Evolutionary conservation across 345 rosid species (phyloP).

Genomic region (Euclidium syriacum): DNA sequence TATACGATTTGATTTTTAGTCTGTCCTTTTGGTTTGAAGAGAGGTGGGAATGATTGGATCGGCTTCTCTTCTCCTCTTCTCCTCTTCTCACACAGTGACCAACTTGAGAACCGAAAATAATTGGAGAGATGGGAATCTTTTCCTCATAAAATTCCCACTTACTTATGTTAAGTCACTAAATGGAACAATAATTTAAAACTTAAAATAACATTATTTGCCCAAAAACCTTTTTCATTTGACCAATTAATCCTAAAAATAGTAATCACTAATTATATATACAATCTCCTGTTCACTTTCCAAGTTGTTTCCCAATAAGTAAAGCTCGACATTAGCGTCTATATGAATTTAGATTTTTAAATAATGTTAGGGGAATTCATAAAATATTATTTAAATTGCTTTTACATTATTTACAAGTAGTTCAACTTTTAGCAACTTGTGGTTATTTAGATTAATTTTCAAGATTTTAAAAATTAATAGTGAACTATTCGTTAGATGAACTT

Average conservation of each 20-base stretch:
- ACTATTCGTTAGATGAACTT: not conserved
- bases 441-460: not conserved
- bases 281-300: not conserved
- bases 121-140: conserved; percentile 16
- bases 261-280: conserved; percentile 5
- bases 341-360: not conserved
- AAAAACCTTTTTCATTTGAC: conserved; percentile 14
- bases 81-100: conserved; percentile 6
- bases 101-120: conserved; percentile 7
- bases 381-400: not conserved
- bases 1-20: conserved; percentile 16
- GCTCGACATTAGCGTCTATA: conserved; percentile 5
- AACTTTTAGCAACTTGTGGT: not conserved
- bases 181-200: conserved; percentile 14
- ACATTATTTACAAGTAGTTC: not conserved
- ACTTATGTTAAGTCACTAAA: conserved; percentile 12
- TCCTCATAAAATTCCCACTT: conserved; percentile 20
- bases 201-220: not conserved
- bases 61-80: conserved; percentile 19
- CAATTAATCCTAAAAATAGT: conserved; percentile 9
- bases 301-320: conserved; percentile 1
- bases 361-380: not conserved
- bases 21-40: conserved; percentile 21
- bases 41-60: conserved; percentile 22
- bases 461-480: not conserved